Conservation (phyloP, 208 protist genomes). For the Pavlovales sp. region DNA sequence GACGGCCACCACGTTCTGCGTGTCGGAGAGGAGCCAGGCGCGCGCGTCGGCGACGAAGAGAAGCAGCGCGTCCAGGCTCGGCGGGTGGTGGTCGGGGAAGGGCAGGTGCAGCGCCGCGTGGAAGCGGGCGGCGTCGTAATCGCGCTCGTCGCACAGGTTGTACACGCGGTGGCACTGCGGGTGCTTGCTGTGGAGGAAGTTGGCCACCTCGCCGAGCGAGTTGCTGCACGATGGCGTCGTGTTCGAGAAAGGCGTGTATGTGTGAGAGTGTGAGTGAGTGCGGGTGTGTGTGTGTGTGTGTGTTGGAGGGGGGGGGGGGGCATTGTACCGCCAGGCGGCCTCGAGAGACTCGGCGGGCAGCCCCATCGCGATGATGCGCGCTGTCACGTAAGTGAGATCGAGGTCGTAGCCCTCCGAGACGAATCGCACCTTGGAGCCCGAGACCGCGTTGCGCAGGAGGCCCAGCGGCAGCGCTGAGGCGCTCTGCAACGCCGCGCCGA, state of each 20-base stretch:
- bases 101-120: background rate
- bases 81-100: slow-evolving; percentile 18
- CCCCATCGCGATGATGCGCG: background rate
- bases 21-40: background rate
- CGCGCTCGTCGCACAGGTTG: slow-evolving; percentile 24
- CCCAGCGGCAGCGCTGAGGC: too few relatives aligned
- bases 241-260: too few relatives aligned
- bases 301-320: too few relatives aligned
- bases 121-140: background rate
- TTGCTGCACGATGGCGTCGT: too few relatives aligned
- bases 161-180: background rate
- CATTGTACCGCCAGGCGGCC: background rate
- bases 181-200: background rate
- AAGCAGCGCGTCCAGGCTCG: background rate
- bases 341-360: background rate
- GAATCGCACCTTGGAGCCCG: slow-evolving; percentile 11
- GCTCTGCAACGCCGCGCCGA: too few relatives aligned
- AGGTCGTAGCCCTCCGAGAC: background rate
- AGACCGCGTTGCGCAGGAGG: background rate
- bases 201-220: background rate
- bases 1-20: slow-evolving; percentile 13
- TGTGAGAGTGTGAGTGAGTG: too few relatives aligned
- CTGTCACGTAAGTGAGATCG: slow-evolving; percentile 7
- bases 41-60: background rate
- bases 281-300: too few relatives aligned